Percentiles rank a stretch among this genome's conserved stretches.
These are phyloP conservation scores for Colletotrichum simmondsii DNA, from an alignment of 2,329 filamentous ascomycete genomes.

Conservation along the genomic window DNA sequence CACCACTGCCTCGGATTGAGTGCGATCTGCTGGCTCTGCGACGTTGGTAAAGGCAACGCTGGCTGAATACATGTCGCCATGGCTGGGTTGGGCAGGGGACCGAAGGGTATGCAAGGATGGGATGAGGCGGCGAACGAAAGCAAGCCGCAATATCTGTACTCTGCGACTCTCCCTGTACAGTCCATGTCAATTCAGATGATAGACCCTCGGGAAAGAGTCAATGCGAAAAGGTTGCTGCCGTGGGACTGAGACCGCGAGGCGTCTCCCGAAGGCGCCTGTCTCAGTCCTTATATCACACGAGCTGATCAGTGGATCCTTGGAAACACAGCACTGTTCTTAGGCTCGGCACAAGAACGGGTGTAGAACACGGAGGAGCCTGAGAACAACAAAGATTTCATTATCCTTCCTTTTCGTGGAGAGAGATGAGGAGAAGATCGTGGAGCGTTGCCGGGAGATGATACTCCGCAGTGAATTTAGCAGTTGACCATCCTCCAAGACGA, in stretches of 20 bases:
- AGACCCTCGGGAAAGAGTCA: background rate
- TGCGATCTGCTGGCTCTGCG: conserved; percentile 1
- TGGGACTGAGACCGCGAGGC: background rate
- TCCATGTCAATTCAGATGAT: background rate
- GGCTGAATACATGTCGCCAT: background rate
- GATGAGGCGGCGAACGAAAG: conserved; percentile 7
- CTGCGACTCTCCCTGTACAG: background rate
- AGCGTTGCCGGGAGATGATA: background rate
- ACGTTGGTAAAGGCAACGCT: background rate
- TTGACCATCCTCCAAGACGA: background rate
- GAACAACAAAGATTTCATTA: background rate
- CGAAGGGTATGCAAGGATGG: background rate
- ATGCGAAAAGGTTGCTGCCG: background rate
- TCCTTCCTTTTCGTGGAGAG: background rate
- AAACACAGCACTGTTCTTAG: background rate
- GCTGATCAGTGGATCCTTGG: conserved; percentile 1
- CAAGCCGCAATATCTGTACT: background rate
- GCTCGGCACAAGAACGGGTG: background rate
- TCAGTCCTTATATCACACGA: conserved; percentile 7
- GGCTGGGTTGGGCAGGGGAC: background rate
- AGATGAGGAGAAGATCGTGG: background rate
- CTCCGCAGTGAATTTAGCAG: background rate
- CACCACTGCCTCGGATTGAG: background rate
- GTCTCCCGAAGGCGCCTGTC: conserved; percentile 2
- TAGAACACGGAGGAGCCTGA: no score